phyloP scores from a whole-genome alignment of 2,329 filamentous ascomycete species.

The Pseudogymnoascus sp. region DNA sequence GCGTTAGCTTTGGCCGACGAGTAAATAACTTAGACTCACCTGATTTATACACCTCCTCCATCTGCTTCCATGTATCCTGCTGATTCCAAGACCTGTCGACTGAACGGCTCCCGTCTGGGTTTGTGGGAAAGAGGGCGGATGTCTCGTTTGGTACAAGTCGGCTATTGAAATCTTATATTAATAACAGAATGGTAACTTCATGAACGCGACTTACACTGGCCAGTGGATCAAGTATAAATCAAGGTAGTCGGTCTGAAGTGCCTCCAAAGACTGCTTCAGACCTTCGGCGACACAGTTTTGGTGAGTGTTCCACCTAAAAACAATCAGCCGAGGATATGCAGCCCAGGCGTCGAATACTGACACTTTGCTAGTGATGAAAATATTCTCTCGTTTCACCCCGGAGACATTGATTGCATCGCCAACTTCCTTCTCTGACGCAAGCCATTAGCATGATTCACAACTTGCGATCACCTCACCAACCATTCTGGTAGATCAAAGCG shows the following conservation, averaged over 20 bases:
- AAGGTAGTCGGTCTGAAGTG: constrained; percentile 42
- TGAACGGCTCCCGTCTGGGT: constrained; percentile 21
- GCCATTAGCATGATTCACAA: neutral
- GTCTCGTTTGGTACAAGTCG: constrained; percentile 13
- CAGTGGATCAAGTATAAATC: constrained; percentile 38
- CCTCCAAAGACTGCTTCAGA: constrained; percentile 38
- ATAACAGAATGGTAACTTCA: neutral
- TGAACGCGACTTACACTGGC: constrained; percentile 10
- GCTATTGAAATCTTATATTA: neutral
- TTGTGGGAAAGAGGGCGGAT: constrained; percentile 19
- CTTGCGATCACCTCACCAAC: neutral
- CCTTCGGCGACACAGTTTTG: constrained; percentile 38
- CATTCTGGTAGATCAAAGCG: constrained; percentile 16
- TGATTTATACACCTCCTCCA: constrained; percentile 11
- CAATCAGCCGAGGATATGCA: neutral
- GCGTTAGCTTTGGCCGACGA: neutral
- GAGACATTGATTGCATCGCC: constrained; percentile 30
- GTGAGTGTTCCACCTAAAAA: constrained; percentile 43
- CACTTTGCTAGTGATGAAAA: constrained; percentile 45
- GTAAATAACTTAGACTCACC: constrained; percentile 19
- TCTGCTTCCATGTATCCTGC: constrained; percentile 25
- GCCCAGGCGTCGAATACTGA: neutral
- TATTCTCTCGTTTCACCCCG: constrained; percentile 30
- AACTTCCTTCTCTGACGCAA: constrained; percentile 29
- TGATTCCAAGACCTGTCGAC: constrained; percentile 24